Base-by-base conservation (phyloP, 106 monocot genomes). In the Acorus calamus region DNA sequence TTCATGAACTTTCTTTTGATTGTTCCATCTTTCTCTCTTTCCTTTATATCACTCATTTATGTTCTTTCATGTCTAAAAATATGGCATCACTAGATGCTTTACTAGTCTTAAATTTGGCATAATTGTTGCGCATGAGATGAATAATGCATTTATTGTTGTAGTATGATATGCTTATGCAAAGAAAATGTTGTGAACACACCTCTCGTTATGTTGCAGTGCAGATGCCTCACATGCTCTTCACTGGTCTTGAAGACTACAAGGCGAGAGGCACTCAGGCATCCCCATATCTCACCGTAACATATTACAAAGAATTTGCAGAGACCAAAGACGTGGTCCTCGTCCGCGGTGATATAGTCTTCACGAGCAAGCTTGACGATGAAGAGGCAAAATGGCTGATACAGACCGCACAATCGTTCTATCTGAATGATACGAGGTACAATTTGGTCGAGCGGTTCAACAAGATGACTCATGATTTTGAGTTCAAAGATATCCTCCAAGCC, bases 181-280 rank as follows among this genome's bases (percentile, higher is more conserved):
- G 7, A 5, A 51, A 51, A 51, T 51, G 51, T 51, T 9, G 11
- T 44, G 7, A 5, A 44, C 8, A 8, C 51, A 10, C 50, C 11
- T 52, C 14, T 42, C 46, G 73, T 14, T 3, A 56, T 64, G 54
- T 55, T 73, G 28, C 80, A 94, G 94, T 84, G 47, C 84, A 90
- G 74, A 94, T 84, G 79, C 94, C 94, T 6, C 78, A 87, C 74
- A 80, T 94, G 62, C 54, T 94, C 46, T 81, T 94, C 71, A 94
- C 94, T 2, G 81, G 94, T 5, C 84, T 90, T 66, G 94, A 94
- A 71, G 94, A 94, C 74, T 94, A 94, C 78, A 94, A 94, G 54
- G 89, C 87, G 14, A 84, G 87, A 72, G 94, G 94, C 59, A 94
- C 87, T 60, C 84, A 94, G 74, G 87, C 94, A 48, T 84, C 87